These are phyloP conservation scores for Cordyceps farinosa DNA, from an alignment of 2,329 filamentous ascomycete species.

Conservation along the genomic window DNA sequence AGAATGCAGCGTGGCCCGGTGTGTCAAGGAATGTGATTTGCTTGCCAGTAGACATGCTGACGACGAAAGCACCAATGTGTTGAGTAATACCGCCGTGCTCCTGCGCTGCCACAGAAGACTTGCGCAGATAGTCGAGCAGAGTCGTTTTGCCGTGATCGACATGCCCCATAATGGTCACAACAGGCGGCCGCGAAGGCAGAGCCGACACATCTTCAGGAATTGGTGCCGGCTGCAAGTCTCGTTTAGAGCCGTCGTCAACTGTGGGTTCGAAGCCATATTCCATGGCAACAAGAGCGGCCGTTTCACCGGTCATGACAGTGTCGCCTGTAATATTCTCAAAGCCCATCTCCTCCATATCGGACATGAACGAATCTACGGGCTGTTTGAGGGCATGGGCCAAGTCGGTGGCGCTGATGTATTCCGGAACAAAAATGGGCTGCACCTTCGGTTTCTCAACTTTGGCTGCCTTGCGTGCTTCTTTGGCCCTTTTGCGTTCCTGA, in stretches of 20 bases:
- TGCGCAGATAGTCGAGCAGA: conserved; percentile 86
- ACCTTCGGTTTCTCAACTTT: conserved; percentile 42
- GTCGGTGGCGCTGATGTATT: conserved; percentile 86
- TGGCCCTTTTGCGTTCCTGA: conserved; percentile 41
- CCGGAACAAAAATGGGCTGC: conserved; percentile 70
- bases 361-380: conserved; percentile 65
- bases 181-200: conserved; percentile 75
- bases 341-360: conserved; percentile 76
- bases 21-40: conserved; percentile 96
- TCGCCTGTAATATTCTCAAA: conserved; percentile 82
- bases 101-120: conserved; percentile 83
- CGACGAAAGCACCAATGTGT: conserved; percentile 96
- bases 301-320: conserved; percentile 86
- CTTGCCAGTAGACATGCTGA: conserved; percentile 80
- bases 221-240: conserved; percentile 71
- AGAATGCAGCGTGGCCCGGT: conserved; percentile 90
- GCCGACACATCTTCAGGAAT: conserved; percentile 62
- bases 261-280: conserved; percentile 91
- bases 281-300: conserved; percentile 81
- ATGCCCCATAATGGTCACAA: conserved; percentile 99
- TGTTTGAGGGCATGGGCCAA: conserved; percentile 73
- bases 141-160: conserved; percentile 99
- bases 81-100: conserved; percentile 98
- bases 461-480: conserved; percentile 37
- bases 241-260: conserved; percentile 60